These are phyloP conservation scores for Botryotinia narcissicola DNA, from an alignment of 2,329 filamentous ascomycete species.

Conservation along the genomic window DNA sequence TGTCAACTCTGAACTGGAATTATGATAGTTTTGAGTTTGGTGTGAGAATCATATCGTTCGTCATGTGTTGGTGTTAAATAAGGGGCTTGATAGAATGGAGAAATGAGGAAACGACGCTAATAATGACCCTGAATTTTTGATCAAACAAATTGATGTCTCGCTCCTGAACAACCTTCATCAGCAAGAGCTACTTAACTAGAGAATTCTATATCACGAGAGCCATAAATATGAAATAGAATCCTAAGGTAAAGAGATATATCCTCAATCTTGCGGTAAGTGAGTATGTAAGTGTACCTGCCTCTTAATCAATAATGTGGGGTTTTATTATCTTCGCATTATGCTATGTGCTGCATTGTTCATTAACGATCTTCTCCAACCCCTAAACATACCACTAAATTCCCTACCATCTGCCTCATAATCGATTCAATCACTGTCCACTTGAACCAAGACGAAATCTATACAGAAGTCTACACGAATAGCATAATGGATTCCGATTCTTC, in stretches of 20 bases:
- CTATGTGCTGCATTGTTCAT: not conserved
- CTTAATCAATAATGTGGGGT: not conserved
- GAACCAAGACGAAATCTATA: not conserved
- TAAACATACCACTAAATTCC: not conserved
- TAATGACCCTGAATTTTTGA: not conserved
- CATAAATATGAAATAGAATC: not conserved
- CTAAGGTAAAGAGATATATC: not conserved
- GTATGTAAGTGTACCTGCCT: not conserved
- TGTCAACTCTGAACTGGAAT: not conserved
- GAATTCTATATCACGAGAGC: not conserved
- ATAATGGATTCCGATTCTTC: slow-evolving; percentile 30
- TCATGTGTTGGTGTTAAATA: not conserved
- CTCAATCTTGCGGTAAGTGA: not conserved
- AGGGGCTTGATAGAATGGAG: not conserved
- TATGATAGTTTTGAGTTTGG: not conserved
- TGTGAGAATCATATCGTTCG: not conserved
- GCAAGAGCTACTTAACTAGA: not conserved
- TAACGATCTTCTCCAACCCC: not conserved
- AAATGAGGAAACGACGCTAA: not conserved
- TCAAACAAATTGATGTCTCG: not conserved
- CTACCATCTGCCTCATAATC: not conserved
- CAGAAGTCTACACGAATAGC: not conserved
- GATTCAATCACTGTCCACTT: not conserved
- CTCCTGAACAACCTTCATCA: not conserved
- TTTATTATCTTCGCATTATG: not conserved